phyloP scores from a whole-genome alignment of 2,329 filamentous ascomycete species.

The Fusarium sp. region DNA sequence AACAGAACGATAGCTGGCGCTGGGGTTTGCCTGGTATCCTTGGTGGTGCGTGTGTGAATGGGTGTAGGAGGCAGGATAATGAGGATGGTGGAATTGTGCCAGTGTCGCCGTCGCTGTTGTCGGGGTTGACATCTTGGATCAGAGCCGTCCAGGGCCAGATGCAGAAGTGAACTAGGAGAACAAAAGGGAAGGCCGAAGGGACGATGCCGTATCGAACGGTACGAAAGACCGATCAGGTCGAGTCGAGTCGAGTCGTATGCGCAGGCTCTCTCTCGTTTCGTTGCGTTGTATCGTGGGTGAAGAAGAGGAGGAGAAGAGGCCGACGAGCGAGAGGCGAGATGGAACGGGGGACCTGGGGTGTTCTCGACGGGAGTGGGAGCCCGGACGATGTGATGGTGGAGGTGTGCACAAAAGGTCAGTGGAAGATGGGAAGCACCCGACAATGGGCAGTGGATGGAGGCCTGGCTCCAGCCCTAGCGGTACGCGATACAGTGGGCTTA shows the following conservation, averaged over 20 bases:
- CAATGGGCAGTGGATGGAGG: no score
- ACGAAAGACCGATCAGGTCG: slow-evolving; percentile 24
- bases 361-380: no score
- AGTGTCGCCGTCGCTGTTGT: slow-evolving; percentile 66
- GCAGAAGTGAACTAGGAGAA: slow-evolving; percentile 24
- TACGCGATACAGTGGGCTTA: slow-evolving; percentile 17
- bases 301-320: slow-evolving; percentile 32
- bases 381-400: no score
- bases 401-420: no score
- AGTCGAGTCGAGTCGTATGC: slow-evolving; percentile 30
- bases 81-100: not conserved
- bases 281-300: slow-evolving; percentile 24
- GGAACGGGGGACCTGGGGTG: slow-evolving; percentile 35
- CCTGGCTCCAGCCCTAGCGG: slow-evolving; percentile 9
- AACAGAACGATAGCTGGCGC: slow-evolving; percentile 47
- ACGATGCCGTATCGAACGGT: slow-evolving; percentile 36
- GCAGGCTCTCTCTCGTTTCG: slow-evolving; percentile 21
- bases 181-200: slow-evolving; percentile 11
- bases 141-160: slow-evolving; percentile 42
- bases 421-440: no score
- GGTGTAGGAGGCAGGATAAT: slow-evolving; percentile 60
- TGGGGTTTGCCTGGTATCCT: slow-evolving; percentile 44
- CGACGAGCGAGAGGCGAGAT: slow-evolving; percentile 38
- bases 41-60: slow-evolving; percentile 53
- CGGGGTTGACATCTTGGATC: slow-evolving; percentile 78